These are phyloP conservation scores for Yamadazyma takamatsuzukensis DNA, from an alignment of 805 yeast genomes.

Conservation along the genomic window DNA sequence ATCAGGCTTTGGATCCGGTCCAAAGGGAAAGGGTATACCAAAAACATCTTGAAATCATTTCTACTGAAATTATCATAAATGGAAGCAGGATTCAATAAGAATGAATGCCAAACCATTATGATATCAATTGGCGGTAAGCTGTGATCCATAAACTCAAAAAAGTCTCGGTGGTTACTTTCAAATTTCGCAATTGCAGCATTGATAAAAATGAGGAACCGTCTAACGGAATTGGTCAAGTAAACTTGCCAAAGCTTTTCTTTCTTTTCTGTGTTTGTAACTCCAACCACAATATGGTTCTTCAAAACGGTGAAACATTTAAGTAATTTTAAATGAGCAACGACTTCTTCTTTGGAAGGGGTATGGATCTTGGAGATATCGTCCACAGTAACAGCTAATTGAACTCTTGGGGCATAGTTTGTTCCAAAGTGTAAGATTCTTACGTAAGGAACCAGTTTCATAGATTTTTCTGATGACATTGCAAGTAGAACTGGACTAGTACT, in stretches of 20 bases:
- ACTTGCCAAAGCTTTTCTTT: constrained; percentile 16
- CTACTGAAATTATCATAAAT: constrained; percentile 14
- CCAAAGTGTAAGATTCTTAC: constrained; percentile 1
- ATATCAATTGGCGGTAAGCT: constrained; percentile 21
- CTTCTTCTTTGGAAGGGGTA: too few relatives aligned
- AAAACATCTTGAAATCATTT: constrained; percentile 14
- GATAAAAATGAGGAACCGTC: constrained; percentile 18
- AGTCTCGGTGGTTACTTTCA: constrained; percentile 1
- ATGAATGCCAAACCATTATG: constrained; percentile 22
- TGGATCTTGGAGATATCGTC: too few relatives aligned
- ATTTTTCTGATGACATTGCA: too few relatives aligned
- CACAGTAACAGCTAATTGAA: too few relatives aligned
- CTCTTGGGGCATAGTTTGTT: constrained; percentile 4
- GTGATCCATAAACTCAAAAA: background rate
- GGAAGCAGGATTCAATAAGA: constrained; percentile 17
- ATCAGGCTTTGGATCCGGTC: constrained; percentile 7
- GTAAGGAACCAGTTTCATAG: too few relatives aligned
- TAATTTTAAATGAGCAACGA: constrained; percentile 21
- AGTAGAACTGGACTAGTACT: too few relatives aligned
- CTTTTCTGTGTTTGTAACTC: background rate
- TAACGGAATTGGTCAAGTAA: constrained; percentile 18
- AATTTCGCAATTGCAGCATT: constrained; percentile 9
- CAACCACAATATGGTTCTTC: constrained; percentile 11
- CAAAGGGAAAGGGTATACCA: constrained; percentile 18
- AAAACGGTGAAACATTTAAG: constrained; percentile 17